Conservation (phyloP, 2,329 filamentous ascomycete species). For the Fusarium pseudocircinatum region DNA sequence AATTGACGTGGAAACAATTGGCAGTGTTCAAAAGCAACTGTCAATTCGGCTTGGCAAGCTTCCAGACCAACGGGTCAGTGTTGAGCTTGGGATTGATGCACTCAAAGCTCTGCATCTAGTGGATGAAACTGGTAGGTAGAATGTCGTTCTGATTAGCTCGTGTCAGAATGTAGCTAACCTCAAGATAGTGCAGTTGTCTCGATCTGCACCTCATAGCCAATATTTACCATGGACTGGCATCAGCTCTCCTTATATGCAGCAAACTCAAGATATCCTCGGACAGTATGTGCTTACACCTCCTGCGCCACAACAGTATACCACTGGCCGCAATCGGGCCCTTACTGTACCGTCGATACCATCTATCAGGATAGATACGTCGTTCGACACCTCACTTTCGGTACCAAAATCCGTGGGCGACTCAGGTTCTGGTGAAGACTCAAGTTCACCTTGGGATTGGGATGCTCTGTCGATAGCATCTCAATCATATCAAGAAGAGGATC, state of each 20-base stretch:
- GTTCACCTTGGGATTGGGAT: constrained; percentile 33
- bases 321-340: constrained; percentile 3
- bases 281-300: constrained; percentile 1
- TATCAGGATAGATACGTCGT: constrained; percentile 22
- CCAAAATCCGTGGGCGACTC: constrained; percentile 14
- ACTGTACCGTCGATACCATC: constrained; percentile 15
- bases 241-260: constrained; percentile 1
- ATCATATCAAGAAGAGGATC: constrained; percentile 28
- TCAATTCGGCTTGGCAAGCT: constrained; percentile 24
- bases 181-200: constrained; percentile 6
- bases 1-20: constrained; percentile 32
- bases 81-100: constrained; percentile 24
- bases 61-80: not conserved
- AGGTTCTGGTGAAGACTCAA: constrained; percentile 26
- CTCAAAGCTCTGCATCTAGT: constrained; percentile 22
- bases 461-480: constrained; percentile 14
- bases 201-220: constrained; percentile 26
- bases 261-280: not conserved
- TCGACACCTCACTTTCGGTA: constrained; percentile 1
- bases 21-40: constrained; percentile 4
- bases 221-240: constrained; percentile 1
- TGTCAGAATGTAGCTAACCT: not conserved
- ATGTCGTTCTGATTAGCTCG: not conserved
- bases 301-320: not conserved
- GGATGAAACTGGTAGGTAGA: constrained; percentile 22